Percentiles rank a stretch among this genome's conserved stretches.
Evolutionary conservation across 2,329 filamentous ascomycete species (phyloP).

Genomic region (Fusarium buharicum): DNA sequence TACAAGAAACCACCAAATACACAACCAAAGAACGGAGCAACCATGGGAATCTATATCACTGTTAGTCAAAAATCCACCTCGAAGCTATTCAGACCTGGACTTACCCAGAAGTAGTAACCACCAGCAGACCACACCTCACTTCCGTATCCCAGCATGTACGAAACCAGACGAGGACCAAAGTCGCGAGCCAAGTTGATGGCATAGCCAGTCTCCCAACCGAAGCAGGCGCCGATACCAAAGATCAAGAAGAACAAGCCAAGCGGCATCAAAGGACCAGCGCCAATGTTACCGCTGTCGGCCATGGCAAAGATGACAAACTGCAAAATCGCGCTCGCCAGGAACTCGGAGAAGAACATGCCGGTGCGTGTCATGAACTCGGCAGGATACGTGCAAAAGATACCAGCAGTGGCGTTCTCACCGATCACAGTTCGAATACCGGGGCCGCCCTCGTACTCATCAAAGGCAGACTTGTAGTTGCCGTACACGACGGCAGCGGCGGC

Average conservation of each 20-base stretch:
- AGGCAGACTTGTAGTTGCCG: constrained; percentile 71
- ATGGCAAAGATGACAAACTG: constrained; percentile 79
- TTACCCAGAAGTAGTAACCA: constrained; percentile 78
- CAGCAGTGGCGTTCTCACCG: constrained; percentile 69
- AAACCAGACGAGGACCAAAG: constrained; percentile 74
- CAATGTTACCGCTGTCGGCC: constrained; percentile 66
- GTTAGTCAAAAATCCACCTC: constrained; percentile 3
- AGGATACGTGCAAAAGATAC: constrained; percentile 79
- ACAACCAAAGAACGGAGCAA: constrained; percentile 74
- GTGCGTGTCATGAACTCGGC: constrained; percentile 72
- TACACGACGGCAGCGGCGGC: constrained; percentile 69
- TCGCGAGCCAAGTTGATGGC: constrained; percentile 80
- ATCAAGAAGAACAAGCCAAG: constrained; percentile 76
- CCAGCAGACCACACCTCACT: constrained; percentile 73
- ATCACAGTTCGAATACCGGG: constrained; percentile 69
- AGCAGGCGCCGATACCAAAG: constrained; percentile 77
- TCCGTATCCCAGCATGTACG: constrained; percentile 75
- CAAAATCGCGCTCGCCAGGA: constrained; percentile 72
- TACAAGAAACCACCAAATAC: constrained; percentile 73
- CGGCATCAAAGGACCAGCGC: constrained; percentile 66
- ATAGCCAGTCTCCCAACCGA: constrained; percentile 81
- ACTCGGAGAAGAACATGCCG: constrained; percentile 77
- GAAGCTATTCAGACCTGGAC: constrained; percentile 28
- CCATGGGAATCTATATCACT: constrained; percentile 70
- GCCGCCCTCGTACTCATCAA: constrained; percentile 71